Base-by-base conservation (phyloP, 306 rosid species). In the Cyamopsis tetragonoloba region DNA sequence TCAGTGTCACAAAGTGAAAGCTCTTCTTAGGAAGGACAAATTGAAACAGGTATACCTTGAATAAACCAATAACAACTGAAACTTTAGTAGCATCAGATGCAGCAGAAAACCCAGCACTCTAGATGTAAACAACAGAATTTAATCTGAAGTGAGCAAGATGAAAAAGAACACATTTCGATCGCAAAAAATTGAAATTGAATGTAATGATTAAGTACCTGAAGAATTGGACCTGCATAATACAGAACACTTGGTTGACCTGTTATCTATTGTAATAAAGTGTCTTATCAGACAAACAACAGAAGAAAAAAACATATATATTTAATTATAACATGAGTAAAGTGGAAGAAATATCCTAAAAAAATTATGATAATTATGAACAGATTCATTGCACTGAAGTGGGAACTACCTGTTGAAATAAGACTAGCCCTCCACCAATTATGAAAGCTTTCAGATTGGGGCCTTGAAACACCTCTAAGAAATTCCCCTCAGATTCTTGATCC, bases 191-290 rank as follows among this genome's bases (percentile, higher is more conserved):
- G 51, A 51, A 76, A 59, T 58, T 65, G 62, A 49, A 14, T 50
- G 26, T 48, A 67, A 63, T 11, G 55, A 78, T 75, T 17, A 67
- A 47, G 65, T 76, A 93, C 98, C 98, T 93, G 98, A 62, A 93
- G 96, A 74, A 93, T 93, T 19, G 89, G 65, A 50, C 98, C 97
- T 2, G 98, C 98, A 69, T 93, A 93, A 77, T 89, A 93, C 53
- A 93, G 77, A 62, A 93, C 98, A 83, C 97, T 93, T 34, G 98
- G 98, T 69, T 93, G 98, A 61, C 98, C 98, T 50, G 97, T 93
- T 81, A 93, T 93, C 98, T 93, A 87, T 73, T 66, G 80, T 43
- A 66, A 71, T 68, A 75, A 79, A 32, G 73, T 26, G 67, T 69
- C 58, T 48, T 73, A 73, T 81, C 87, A 76, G 80, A 66, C 39